Evolutionary conservation across 768 basidiomycete genomes (phyloP).

Genomic region (Boletus subcaerulescens): DNA sequence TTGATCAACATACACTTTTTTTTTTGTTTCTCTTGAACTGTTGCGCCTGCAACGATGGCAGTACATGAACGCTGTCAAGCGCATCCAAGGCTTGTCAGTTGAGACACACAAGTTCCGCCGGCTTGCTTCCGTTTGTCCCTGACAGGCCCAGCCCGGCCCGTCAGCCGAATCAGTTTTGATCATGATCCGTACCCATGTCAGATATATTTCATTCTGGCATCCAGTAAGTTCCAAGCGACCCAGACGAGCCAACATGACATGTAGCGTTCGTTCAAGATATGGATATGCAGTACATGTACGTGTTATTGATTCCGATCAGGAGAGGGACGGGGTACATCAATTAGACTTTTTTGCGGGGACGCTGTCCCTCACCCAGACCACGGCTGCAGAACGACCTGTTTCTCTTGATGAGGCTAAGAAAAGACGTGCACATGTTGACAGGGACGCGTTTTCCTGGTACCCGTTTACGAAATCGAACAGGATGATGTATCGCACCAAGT

Average conservation of each 20-base stretch:
- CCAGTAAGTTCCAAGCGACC: not conserved
- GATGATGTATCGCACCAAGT: not conserved
- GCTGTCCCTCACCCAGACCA: too few species aligned
- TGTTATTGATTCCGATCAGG: conserved; percentile 1
- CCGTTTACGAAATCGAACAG: conserved; percentile 1
- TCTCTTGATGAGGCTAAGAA: too few species aligned
- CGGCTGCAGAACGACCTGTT: too few species aligned
- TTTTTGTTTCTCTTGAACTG: not conserved
- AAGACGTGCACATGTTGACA: not conserved
- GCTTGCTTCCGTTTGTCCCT: not conserved
- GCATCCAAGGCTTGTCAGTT: not conserved
- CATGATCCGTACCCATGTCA: conserved; percentile 11
- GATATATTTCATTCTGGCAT: too few species aligned
- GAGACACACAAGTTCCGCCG: not conserved
- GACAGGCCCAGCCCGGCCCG: not conserved
- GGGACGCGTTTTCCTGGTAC: not conserved
- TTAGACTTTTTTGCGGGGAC: conserved; percentile 11
- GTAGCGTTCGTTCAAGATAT: not conserved
- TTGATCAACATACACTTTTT: not conserved
- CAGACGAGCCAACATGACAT: not conserved
- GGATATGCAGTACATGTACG: too few species aligned
- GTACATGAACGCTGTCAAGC: too few species aligned
- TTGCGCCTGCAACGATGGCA: too few species aligned
- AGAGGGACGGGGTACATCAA: conserved; percentile 17
- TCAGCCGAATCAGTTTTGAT: not conserved